A percentile compares a stretch with the other conserved stretches of the same genome.
These are phyloP conservation scores for Aspergillus diversus DNA, from an alignment of 495 filamentous ascomycete species.

Conservation along the genomic window DNA sequence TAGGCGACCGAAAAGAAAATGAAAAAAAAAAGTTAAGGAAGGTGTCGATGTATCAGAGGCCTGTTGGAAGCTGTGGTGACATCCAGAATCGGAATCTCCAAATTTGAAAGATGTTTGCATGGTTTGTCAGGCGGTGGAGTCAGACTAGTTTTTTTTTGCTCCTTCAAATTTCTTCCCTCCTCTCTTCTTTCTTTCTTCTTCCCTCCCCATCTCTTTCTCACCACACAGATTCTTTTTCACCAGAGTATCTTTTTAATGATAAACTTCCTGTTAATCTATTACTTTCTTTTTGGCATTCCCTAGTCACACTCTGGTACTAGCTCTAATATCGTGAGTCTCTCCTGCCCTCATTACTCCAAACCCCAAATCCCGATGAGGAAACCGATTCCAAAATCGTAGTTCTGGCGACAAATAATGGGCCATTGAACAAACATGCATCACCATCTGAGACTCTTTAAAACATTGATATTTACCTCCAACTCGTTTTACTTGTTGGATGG, in stretches of 20 bases:
- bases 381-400: slow-evolving; percentile 60
- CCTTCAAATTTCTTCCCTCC: slow-evolving; percentile 32
- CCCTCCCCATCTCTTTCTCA: slow-evolving; percentile 32
- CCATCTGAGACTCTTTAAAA: slow-evolving; percentile 77
- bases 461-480: slow-evolving; percentile 3
- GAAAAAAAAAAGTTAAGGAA: not conserved
- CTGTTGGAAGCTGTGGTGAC: slow-evolving; percentile 22
- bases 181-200: slow-evolving; percentile 32
- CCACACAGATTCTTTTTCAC: slow-evolving; percentile 18
- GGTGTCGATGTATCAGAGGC: not conserved
- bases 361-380: slow-evolving; percentile 61
- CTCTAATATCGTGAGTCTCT: slow-evolving; percentile 35
- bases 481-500: slow-evolving; percentile 7
- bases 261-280: slow-evolving; percentile 5
- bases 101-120: slow-evolving; percentile 44
- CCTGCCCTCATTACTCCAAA: slow-evolving; percentile 3
- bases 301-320: slow-evolving; percentile 17
- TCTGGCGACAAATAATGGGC: slow-evolving; percentile 83
- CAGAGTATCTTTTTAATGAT: slow-evolving; percentile 26
- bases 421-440: slow-evolving; percentile 97
- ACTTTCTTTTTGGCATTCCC: slow-evolving; percentile 5
- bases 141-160: slow-evolving; percentile 22
- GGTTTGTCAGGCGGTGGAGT: slow-evolving; percentile 40
- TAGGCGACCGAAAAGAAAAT: slow-evolving; percentile 14
- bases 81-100: slow-evolving; percentile 43